Percentiles rank a stretch among this genome's conserved stretches.
Conservation (phyloP, 345 rosid genomes). For the Dipteronia dyeriana region DNA sequence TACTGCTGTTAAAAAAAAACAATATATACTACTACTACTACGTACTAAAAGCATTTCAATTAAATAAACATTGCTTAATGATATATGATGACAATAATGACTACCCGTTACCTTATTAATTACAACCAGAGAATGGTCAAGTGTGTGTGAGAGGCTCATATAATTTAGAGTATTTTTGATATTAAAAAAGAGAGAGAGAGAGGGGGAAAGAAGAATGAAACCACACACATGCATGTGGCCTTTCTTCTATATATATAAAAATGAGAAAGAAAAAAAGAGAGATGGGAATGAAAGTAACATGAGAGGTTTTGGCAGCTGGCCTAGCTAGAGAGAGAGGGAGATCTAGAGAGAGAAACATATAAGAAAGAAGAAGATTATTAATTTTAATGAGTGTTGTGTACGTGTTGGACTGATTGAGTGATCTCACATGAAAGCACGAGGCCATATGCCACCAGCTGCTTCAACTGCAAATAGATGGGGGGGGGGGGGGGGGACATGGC, state of each 20-base stretch:
- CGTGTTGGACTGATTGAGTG: constrained; percentile 31
- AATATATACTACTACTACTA: too few species aligned
- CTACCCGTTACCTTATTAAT: constrained; percentile 17
- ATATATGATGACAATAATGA: constrained; percentile 25
- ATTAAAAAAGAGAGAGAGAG: background rate
- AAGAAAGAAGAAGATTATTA: background rate
- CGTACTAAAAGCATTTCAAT: background rate
- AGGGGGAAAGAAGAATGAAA: background rate
- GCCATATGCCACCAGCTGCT: constrained; percentile 26
- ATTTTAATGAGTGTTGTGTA: constrained; percentile 18
- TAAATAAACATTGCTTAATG: background rate
- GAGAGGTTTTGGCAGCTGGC: constrained; percentile 25
- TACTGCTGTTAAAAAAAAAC: too few species aligned
- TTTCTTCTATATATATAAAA: constrained; percentile 13
- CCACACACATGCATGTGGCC: constrained; percentile 26
- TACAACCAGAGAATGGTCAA: background rate
- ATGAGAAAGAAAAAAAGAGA: background rate
- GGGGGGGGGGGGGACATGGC: constrained; percentile 6
- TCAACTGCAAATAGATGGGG: background rate
- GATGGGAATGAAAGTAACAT: constrained; percentile 34
- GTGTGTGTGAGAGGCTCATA: background rate
- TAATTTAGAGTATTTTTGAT: constrained; percentile 4
- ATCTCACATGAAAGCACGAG: constrained; percentile 56
- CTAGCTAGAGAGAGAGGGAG: background rate
- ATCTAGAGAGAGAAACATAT: background rate